These are phyloP conservation scores for Saksenaea oblongispora DNA, from an alignment of 371 early-diverging fungal species.

Conservation along the genomic window DNA sequence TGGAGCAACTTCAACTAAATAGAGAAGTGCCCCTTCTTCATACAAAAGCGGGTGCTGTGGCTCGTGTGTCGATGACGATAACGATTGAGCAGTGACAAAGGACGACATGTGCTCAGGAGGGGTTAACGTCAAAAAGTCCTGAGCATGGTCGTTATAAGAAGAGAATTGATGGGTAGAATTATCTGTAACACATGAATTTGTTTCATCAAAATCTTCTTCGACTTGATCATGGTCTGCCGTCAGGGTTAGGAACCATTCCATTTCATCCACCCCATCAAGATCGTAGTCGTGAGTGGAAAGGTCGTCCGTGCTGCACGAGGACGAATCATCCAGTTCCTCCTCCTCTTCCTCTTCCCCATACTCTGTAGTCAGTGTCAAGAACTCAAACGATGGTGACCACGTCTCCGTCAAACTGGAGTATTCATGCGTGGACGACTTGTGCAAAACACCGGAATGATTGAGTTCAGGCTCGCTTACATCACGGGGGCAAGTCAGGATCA, in stretches of 20 bases:
- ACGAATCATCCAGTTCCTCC: neutral
- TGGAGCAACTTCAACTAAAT: neutral
- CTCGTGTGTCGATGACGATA: constrained; percentile 5
- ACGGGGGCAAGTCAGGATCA: constrained; percentile 3
- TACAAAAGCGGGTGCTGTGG: constrained; percentile 3
- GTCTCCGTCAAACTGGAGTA: neutral
- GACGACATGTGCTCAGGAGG: constrained; percentile 1
- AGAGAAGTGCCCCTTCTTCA: neutral
- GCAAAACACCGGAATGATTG: neutral
- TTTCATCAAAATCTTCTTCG: neutral
- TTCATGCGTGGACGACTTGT: neutral
- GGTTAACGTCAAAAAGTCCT: neutral
- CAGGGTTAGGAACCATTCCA: neutral
- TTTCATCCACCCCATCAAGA: neutral
- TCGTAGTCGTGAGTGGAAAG: neutral
- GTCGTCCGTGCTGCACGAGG: neutral
- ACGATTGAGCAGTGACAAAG: neutral
- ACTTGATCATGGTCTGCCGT: neutral
- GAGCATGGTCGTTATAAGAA: neutral
- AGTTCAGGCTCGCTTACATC: neutral
- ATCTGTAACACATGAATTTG: neutral
- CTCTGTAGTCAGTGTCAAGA: constrained; percentile 1
- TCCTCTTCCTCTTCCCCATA: neutral
- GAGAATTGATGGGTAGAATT: neutral
- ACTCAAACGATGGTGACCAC: neutral